Evolutionary conservation across 2,329 filamentous ascomycete genomes (phyloP).

Genomic region (Hirsutella rhossiliensis): DNA sequence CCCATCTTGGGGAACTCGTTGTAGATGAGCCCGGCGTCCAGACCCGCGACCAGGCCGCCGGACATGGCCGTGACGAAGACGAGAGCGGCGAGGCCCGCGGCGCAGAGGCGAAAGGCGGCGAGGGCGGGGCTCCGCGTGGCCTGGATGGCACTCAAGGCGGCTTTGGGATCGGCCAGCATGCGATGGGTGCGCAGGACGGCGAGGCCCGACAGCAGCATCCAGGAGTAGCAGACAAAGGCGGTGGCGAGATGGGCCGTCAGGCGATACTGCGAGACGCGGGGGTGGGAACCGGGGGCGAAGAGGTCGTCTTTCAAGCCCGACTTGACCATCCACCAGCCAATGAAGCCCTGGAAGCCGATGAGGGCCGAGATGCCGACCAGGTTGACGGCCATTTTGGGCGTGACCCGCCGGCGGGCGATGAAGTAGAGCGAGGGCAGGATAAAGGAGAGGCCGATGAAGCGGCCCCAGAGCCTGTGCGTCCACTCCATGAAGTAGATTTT

Average conservation of each 20-base stretch:
- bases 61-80: conserved; percentile 90
- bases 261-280: conserved; percentile 88
- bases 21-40: conserved; percentile 95
- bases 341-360: conserved; percentile 88
- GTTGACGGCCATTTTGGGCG: conserved; percentile 62
- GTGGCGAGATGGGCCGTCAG: conserved; percentile 80
- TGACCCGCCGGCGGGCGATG: conserved; percentile 66
- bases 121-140: conserved; percentile 57
- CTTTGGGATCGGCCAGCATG: conserved; percentile 54
- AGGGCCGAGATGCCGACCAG: conserved; percentile 74
- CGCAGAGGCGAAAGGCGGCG: conserved; percentile 58
- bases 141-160: conserved; percentile 46
- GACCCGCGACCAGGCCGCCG: conserved; percentile 81
- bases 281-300: conserved; percentile 81
- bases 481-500: conserved; percentile 99
- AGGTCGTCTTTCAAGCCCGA: conserved; percentile 91
- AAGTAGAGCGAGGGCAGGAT: conserved; percentile 83
- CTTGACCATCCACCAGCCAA: conserved; percentile 99
- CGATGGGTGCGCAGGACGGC: conserved; percentile 68
- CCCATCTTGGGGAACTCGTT: conserved; percentile 99
- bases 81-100: conserved; percentile 57
- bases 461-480: conserved; percentile 89
- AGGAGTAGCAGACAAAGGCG: conserved; percentile 84
- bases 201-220: conserved; percentile 87
- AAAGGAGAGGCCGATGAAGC: conserved; percentile 82